Conservation (phyloP, 305 asterid species). For the Lippia alba region DNA sequence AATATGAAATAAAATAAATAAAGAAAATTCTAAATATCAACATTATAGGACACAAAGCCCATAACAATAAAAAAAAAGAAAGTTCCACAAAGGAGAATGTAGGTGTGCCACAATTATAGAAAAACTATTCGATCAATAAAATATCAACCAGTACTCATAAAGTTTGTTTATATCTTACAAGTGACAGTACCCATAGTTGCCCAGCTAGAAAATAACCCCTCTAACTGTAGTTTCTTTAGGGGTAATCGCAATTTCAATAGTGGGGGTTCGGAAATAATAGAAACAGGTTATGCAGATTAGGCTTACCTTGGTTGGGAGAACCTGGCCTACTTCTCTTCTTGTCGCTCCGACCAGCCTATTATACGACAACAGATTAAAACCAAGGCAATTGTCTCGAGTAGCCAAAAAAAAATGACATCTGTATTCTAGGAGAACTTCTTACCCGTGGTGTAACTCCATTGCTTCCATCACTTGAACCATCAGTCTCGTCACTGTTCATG, state of each 20-base stretch:
- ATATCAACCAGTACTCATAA: too few relatives aligned
- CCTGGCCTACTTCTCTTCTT: constrained; percentile 78
- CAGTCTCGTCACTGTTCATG: constrained; percentile 70
- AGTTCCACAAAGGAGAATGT: too few relatives aligned
- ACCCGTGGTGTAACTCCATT: constrained; percentile 69
- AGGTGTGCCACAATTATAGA: too few relatives aligned
- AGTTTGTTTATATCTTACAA: too few relatives aligned
- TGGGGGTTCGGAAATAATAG: too few relatives aligned
- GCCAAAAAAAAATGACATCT: background rate
- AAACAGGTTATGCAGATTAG: too few relatives aligned
- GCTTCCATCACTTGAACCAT: constrained; percentile 87
- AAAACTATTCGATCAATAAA: too few relatives aligned
- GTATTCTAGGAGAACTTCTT: constrained; percentile 29
- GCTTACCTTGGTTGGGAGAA: constrained; percentile 61
- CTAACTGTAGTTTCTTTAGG: too few relatives aligned
- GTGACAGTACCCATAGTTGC: too few relatives aligned
- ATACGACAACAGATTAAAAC: constrained; percentile 25
- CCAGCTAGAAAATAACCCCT: too few relatives aligned
- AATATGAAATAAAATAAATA: background rate
- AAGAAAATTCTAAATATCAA: background rate
- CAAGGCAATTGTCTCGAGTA: background rate
- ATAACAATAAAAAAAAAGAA: background rate
- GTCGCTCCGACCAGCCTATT: constrained; percentile 56
- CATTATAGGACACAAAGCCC: background rate
- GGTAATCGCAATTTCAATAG: too few relatives aligned